Evolutionary conservation across 2,329 filamentous ascomycete genomes (phyloP), one percentile per base, ranked within the genome.

Genomic region (Hypoxylon sp.): DNA sequence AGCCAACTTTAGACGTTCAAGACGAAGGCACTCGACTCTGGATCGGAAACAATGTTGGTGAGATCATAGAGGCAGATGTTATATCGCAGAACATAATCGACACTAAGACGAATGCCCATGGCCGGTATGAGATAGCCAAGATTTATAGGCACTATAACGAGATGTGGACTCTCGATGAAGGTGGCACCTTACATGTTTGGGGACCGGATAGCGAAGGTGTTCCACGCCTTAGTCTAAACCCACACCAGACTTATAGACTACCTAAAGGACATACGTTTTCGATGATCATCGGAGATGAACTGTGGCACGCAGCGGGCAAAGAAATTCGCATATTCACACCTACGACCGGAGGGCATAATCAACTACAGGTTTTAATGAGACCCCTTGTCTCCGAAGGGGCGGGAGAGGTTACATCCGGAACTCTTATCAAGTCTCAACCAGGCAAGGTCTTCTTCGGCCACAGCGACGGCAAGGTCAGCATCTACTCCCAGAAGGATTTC

Each of bases 141-240:
- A 96, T 99, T 30, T 88, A 90, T 67, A 85, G 94, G 27, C 88
- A 95, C 69, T 87, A 84, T 56, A 90, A 91, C 60, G 90, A 97
- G 65, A 83, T 99, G 69, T 99, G 94, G 94, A 92, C 92, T 0
- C 71, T 99, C 36, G 94, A 97, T 67, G 92, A 97, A 58, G 85
- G 88, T 35, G 94, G 94, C 7, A 89, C 88, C 34, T 75, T 99
- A 9, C 86, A 91, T 60, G 82, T 97, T 4, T 99, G 94, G 94
- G 86, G 84, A 1, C 87, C 92, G 3, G 89, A 91, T 63, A 73
- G 73, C 34, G 82, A 82, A 4, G 87, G 88, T 0, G 79, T 86
- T 19, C 91, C 92, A 1, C 93, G 84, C 55, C 73, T 97, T 20
- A 81, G 84, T 47, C 83, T 85, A 48, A 87, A 82, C 45, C 91